A percentile compares a stretch with the other conserved stretches of the same genome.
Evolutionary conservation across 176 grass and related monocot genomes (phyloP).

Genomic region (Saccharum spontaneum): DNA sequence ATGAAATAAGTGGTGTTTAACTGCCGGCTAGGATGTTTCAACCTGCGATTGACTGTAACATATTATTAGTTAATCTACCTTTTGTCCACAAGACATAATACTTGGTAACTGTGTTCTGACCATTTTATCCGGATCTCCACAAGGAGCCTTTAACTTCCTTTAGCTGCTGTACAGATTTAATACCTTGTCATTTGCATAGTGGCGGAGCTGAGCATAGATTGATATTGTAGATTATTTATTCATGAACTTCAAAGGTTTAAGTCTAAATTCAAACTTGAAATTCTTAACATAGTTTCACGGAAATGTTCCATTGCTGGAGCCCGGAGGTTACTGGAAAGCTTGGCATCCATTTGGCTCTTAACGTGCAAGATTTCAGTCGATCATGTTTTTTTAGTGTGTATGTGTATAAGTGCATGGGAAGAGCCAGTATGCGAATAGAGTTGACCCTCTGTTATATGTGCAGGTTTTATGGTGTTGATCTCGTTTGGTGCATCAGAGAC

Average conservation of each 20-base stretch:
- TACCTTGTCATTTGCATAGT: neutral
- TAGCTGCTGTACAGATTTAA: neutral
- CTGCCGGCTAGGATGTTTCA: neutral
- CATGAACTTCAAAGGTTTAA: neutral
- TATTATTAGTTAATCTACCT: neutral
- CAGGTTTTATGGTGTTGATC: constrained; percentile 40
- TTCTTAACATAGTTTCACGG: neutral
- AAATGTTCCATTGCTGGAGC: neutral
- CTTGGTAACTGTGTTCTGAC: neutral
- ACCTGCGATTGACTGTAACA: neutral
- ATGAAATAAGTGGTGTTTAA: neutral
- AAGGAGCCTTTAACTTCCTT: neutral
- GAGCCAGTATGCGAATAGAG: neutral
- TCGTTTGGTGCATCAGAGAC: constrained; percentile 11
- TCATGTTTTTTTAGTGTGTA: neutral
- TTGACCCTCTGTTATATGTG: constrained; percentile 8
- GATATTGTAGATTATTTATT: neutral
- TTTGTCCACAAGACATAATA: neutral
- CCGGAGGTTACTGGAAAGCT: neutral
- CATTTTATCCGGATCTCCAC: neutral
- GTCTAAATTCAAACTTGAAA: neutral
- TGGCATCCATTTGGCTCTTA: neutral
- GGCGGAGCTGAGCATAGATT: neutral
- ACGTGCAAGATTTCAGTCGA: neutral
- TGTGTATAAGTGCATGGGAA: neutral